Percentiles rank a stretch among this genome's conserved stretches.
Evolutionary conservation across 2,329 filamentous ascomycete species (phyloP).

Genomic region (Arthrobotrys sinensis): DNA sequence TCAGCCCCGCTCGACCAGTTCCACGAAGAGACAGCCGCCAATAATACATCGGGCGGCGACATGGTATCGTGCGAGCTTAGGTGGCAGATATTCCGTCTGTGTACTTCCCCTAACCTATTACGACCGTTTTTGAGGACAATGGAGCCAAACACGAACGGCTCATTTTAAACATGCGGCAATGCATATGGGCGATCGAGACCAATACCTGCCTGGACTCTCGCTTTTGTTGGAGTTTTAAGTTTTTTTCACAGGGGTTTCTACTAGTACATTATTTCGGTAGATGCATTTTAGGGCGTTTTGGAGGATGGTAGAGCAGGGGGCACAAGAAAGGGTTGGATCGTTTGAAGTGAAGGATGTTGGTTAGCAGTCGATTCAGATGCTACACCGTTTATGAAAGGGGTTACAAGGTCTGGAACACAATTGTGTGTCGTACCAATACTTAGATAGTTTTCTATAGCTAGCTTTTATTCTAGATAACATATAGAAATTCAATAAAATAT

Average conservation of each 20-base stretch:
- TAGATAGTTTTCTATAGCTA: conserved; percentile 32
- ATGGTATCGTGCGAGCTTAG: conserved; percentile 6
- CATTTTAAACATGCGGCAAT: conserved; percentile 16
- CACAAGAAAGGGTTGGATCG: conserved; percentile 5
- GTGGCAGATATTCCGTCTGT: background rate
- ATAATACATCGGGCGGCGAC: conserved; percentile 22
- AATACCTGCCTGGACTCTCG: conserved; percentile 16
- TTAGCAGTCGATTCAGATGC: background rate
- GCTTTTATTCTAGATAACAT: conserved; percentile 21
- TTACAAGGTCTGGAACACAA: conserved; percentile 18
- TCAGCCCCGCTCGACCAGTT: background rate
- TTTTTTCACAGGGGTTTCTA: conserved; percentile 30
- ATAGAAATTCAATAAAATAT: conserved; percentile 8
- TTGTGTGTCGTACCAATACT: conserved; percentile 6
- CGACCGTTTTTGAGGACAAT: background rate
- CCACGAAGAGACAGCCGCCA: conserved; percentile 16
- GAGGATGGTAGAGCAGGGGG: conserved; percentile 15
- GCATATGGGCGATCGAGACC: conserved; percentile 25
- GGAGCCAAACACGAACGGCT: conserved; percentile 20
- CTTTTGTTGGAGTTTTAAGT: conserved; percentile 40
- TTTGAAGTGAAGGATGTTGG: conserved; percentile 8
- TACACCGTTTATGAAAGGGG: conserved; percentile 10
- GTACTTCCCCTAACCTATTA: background rate
- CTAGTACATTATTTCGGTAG: conserved; percentile 36
- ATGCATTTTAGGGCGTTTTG: conserved; percentile 30